Evolutionary conservation across 2,329 filamentous ascomycete genomes (phyloP).

Genomic region (Scytalidium lignicola): DNA sequence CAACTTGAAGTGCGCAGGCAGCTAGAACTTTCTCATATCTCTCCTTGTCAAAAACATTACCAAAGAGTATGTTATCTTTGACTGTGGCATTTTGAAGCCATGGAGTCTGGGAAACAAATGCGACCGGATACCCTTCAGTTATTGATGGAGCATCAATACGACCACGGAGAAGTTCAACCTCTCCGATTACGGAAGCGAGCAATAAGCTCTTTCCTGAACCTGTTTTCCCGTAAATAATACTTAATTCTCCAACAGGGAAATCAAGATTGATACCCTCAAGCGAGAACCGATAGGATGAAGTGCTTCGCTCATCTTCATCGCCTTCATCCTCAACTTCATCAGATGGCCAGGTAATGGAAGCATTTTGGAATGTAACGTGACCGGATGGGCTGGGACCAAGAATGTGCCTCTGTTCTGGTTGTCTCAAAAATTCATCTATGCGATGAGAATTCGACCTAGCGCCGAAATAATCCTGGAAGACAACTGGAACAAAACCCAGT

Average conservation of each 20-base stretch:
- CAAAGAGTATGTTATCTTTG: slow-evolving; percentile 69
- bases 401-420: slow-evolving; percentile 53
- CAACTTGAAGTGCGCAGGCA: slow-evolving; percentile 66
- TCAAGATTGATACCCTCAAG: slow-evolving; percentile 28
- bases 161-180: slow-evolving; percentile 46
- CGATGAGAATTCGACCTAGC: slow-evolving; percentile 63
- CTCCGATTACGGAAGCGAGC: slow-evolving; percentile 45
- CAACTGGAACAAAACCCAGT: slow-evolving; percentile 62
- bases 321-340: slow-evolving; percentile 52
- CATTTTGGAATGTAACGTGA: slow-evolving; percentile 57
- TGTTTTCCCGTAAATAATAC: slow-evolving; percentile 33
- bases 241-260: slow-evolving; percentile 31
- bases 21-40: slow-evolving; percentile 63
- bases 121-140: slow-evolving; percentile 38
- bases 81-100: slow-evolving; percentile 79
- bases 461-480: slow-evolving; percentile 63
- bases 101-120: slow-evolving; percentile 59
- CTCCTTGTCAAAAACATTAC: slow-evolving; percentile 57
- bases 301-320: slow-evolving; percentile 30
- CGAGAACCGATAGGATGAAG: slow-evolving; percentile 7
- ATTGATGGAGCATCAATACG: slow-evolving; percentile 46
- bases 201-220: slow-evolving; percentile 36
- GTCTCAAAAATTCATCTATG: slow-evolving; percentile 63
- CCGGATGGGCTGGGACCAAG: slow-evolving; percentile 31
- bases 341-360: slow-evolving; percentile 65